Percentiles rank a stretch among this genome's conserved stretches.
These are phyloP conservation scores for Senecio squalidus DNA, from an alignment of 140 eudicot genomes.

Conservation along the genomic window DNA sequence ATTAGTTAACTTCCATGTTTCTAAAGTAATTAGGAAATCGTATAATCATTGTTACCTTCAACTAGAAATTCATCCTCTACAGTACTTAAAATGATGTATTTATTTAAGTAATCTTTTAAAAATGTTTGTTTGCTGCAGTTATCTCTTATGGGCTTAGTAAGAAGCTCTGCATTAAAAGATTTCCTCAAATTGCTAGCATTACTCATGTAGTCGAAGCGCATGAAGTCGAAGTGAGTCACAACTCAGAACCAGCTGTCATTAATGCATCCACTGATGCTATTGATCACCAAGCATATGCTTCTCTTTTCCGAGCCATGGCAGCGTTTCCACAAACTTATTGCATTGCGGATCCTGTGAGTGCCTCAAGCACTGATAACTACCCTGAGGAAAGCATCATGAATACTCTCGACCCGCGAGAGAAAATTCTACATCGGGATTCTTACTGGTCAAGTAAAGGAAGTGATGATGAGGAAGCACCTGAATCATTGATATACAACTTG, in stretches of 20 bases:
- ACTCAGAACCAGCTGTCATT: conserved; percentile 7
- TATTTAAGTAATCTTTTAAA: background rate
- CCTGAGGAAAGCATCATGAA: conserved; percentile 66
- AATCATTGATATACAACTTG: conserved; percentile 56
- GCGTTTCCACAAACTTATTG: conserved; percentile 41
- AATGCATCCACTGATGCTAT: conserved; percentile 21
- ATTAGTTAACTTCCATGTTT: background rate
- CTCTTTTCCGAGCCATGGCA: conserved; percentile 52
- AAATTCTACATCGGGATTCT: conserved; percentile 34
- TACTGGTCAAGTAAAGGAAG: conserved; percentile 95
- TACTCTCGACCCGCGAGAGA: conserved; percentile 78
- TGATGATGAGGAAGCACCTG: conserved; percentile 54
- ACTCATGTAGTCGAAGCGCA: conserved; percentile 20
- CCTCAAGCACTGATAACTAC: conserved; percentile 78
- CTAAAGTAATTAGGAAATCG: too few relatives aligned
- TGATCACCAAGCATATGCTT: conserved; percentile 47
- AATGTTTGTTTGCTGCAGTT: conserved; percentile 38
- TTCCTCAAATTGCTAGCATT: conserved; percentile 52
- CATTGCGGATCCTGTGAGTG: conserved; percentile 60
- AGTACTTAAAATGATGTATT: background rate
- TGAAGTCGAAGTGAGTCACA: too few relatives aligned
- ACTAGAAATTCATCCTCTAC: background rate
- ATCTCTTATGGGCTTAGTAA: conserved; percentile 48
- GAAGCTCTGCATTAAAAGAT: conserved; percentile 41
- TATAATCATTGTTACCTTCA: too few relatives aligned